Conservation (phyloP, 2,329 filamentous ascomycete genomes). For the Cladosporium sp. region DNA sequence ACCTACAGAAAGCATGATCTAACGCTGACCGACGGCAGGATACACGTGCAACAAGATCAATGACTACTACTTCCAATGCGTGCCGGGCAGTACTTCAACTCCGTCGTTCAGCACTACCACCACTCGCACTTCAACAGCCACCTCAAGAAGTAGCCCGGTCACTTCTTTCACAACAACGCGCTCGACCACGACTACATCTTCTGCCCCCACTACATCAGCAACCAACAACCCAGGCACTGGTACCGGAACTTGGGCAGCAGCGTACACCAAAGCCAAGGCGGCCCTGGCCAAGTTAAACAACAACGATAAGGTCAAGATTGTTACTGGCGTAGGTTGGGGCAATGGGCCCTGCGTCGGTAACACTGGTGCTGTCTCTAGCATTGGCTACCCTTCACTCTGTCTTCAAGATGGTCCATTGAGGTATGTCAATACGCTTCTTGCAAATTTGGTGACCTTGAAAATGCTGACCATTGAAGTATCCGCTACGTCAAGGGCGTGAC, state of each 20-base stretch:
- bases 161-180: neutral
- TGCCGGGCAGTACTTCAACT: slow-evolving; percentile 21
- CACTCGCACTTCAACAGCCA: neutral
- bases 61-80: slow-evolving; percentile 40
- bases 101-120: neutral
- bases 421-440: neutral
- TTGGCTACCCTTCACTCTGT: slow-evolving; percentile 78
- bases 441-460: too few species aligned
- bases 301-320: slow-evolving; percentile 41
- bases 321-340: slow-evolving; percentile 32
- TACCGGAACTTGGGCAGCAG: slow-evolving; percentile 34
- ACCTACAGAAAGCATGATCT: neutral
- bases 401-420: slow-evolving; percentile 87
- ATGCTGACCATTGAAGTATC: slow-evolving; percentile 49
- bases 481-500: slow-evolving; percentile 80
- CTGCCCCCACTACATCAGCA: neutral
- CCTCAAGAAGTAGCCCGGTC: neutral
- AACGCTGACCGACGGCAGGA: slow-evolving; percentile 9
- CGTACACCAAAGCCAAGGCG: slow-evolving; percentile 40
- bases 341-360: slow-evolving; percentile 54
- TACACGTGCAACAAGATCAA: slow-evolving; percentile 36
- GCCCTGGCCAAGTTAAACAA: slow-evolving; percentile 38
- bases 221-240: slow-evolving; percentile 1
- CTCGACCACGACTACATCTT: neutral
- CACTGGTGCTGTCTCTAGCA: slow-evolving; percentile 47